Evolutionary conservation across 2,329 filamentous ascomycete genomes (phyloP), one percentile per base, ranked within the genome.

Genomic region (Alternaria longipes): DNA sequence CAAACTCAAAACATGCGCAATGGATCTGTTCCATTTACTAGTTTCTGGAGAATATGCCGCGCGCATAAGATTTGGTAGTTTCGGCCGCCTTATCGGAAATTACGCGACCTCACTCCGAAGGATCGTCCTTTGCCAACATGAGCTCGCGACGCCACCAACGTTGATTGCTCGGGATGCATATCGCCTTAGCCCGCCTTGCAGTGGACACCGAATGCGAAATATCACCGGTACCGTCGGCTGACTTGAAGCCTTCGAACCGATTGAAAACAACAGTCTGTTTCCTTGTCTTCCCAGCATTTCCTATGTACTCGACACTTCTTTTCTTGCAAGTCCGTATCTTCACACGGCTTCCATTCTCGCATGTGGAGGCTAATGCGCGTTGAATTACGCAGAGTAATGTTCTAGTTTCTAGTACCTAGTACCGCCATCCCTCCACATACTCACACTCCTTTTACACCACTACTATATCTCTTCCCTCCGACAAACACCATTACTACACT

Each of bases 321-420:
- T 61, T 42, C 38, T 61, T 52, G 26, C 53, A 36, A 54, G 57
- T 44, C 55, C 42, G 54, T 53, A 47, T 55, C 8, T 47, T 36
- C 24, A 8, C 8, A 50, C 54, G 56, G 60, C 56, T 55, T 36
- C 46, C 55, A 60, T 58, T 44, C 60, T 65, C 45, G 44, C 44
- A 28, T 52, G 52, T 64, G 66, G 70, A 65, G 69, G 65, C 63
- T 63, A 57, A 63, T 59, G 65, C 64, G 62, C 67, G 66, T 69
- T 68, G 67, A 71, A 58, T 65, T 72, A 71, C 67, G 60, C 62
- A 64, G 54, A 63, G 68, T 74, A 74, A 74, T 74, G 72, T 73
- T 69, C 68, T 72, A 74, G 70, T 74, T 64, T 64, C 62, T 74
- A 72, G 63, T 71, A 54, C 65, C 66, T 72, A 70, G 68, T 72